Evolutionary conservation across 805 yeast species (phyloP).

Genomic region (Wickerhamomyces bisporus): DNA sequence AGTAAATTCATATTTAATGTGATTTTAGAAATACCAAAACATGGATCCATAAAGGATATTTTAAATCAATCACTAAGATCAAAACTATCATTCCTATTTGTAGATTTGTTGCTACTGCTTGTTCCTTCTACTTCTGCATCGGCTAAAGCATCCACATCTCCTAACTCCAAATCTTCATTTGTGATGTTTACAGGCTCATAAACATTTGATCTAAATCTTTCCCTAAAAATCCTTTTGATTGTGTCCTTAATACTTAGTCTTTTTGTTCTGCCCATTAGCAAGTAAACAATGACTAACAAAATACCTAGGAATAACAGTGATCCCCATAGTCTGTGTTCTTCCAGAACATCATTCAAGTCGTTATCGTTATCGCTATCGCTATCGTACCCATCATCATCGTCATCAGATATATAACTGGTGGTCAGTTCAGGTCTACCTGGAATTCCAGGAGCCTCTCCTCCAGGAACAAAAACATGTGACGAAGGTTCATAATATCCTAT

Average conservation of each 20-base stretch:
- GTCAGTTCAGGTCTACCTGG: slow-evolving; percentile 45
- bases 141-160: slow-evolving; percentile 4
- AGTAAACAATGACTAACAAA: slow-evolving; percentile 25
- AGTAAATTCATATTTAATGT: slow-evolving; percentile 55
- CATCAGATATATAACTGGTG: slow-evolving; percentile 19
- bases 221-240: slow-evolving; percentile 7
- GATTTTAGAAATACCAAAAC: slow-evolving; percentile 1
- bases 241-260: slow-evolving; percentile 16
- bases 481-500: slow-evolving; percentile 47
- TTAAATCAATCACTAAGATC: background rate
- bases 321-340: slow-evolving; percentile 32
- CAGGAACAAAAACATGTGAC: slow-evolving; percentile 41
- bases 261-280: slow-evolving; percentile 31
- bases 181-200: slow-evolving; percentile 3
- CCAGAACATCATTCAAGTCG: slow-evolving; percentile 31
- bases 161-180: slow-evolving; percentile 14
- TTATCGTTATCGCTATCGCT: slow-evolving; percentile 28
- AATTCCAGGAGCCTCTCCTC: slow-evolving; percentile 45
- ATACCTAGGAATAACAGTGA: slow-evolving; percentile 29
- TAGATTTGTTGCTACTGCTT: background rate
- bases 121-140: slow-evolving; percentile 5
- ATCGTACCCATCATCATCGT: slow-evolving; percentile 17
- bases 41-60: too few relatives aligned
- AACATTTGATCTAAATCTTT: slow-evolving; percentile 4
- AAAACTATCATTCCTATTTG: background rate